phyloP scores from a whole-genome alignment of 2,329 filamentous ascomycete genomes.

The Ophiocordyceps sinensis region DNA sequence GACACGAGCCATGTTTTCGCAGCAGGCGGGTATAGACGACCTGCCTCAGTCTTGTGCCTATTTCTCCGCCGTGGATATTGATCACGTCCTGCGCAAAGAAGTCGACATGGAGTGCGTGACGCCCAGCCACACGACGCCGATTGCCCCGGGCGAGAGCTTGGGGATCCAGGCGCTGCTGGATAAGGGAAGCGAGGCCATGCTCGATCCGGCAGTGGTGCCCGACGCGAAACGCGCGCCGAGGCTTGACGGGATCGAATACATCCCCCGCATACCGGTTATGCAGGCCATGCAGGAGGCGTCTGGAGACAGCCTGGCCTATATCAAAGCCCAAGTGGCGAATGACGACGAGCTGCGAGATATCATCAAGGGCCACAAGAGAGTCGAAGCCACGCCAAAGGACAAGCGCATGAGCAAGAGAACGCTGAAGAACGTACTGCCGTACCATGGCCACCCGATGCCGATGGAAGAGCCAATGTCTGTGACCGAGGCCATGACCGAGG shows the following conservation, averaged over 20 bases:
- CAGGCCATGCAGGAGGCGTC: conserved; percentile 41
- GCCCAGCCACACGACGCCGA: conserved; percentile 65
- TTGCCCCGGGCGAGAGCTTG: conserved; percentile 72
- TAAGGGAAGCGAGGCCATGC: conserved; percentile 51
- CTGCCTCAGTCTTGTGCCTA: conserved; percentile 89
- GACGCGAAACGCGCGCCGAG: conserved; percentile 35
- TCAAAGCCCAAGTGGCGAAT: conserved; percentile 71
- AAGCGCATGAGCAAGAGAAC: conserved; percentile 11
- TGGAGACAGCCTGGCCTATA: conserved; percentile 41
- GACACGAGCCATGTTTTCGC: conserved; percentile 94
- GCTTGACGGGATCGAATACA: conserved; percentile 52
- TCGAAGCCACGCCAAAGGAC: conserved; percentile 8
- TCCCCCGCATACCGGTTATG: conserved; percentile 66
- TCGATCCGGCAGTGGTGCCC: conserved; percentile 53
- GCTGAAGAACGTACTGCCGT: conserved; percentile 20
- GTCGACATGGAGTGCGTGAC: conserved; percentile 97
- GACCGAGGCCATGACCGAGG: conserved; percentile 20
- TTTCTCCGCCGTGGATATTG: conserved; percentile 91
- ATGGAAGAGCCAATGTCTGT: conserved; percentile 22
- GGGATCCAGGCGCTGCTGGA: conserved; percentile 68
- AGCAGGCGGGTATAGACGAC: conserved; percentile 93
- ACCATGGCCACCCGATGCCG: conserved; percentile 17
- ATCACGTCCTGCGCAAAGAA: conserved; percentile 91
- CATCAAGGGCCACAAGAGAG: conserved; percentile 41
- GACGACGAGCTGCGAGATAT: conserved; percentile 64